Percentiles rank a stretch among this genome's conserved stretches.
Evolutionary conservation across 2,329 filamentous ascomycete species (phyloP).

Genomic region (Diplodia mutila): DNA sequence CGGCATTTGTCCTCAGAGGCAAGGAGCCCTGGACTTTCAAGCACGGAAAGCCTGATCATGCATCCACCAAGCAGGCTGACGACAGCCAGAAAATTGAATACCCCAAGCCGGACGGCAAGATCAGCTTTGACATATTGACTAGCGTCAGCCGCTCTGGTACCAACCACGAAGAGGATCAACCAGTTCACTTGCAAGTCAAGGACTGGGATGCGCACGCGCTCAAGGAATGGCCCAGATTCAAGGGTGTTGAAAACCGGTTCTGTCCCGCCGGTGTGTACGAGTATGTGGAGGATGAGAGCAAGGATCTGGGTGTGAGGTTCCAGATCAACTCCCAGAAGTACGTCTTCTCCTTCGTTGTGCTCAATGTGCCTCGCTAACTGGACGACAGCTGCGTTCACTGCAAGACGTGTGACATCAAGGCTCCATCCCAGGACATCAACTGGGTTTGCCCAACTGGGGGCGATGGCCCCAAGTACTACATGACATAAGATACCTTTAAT

Average conservation of each 20-base stretch:
- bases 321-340: slow-evolving; percentile 98
- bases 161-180: slow-evolving; percentile 98
- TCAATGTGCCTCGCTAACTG: slow-evolving; percentile 31
- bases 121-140: slow-evolving; percentile 95
- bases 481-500: slow-evolving; percentile 50
- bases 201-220: slow-evolving; percentile 92
- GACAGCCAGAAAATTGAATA: slow-evolving; percentile 89
- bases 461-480: slow-evolving; percentile 69
- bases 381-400: slow-evolving; percentile 87
- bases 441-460: slow-evolving; percentile 88
- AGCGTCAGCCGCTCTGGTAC: slow-evolving; percentile 94
- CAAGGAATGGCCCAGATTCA: slow-evolving; percentile 81
- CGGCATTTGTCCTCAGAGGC: slow-evolving; percentile 85
- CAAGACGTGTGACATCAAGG: slow-evolving; percentile 99
- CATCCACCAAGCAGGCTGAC: slow-evolving; percentile 77
- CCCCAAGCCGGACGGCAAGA: slow-evolving; percentile 91
- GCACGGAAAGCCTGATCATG: slow-evolving; percentile 78
- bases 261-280: slow-evolving; percentile 98
- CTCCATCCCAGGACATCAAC: slow-evolving; percentile 94
- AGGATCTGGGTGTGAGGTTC: slow-evolving; percentile 87
- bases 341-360: slow-evolving; percentile 53
- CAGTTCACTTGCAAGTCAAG: slow-evolving; percentile 90
- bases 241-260: slow-evolving; percentile 94
- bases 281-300: slow-evolving; percentile 89
- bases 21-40: slow-evolving; percentile 89